Percentiles rank a stretch among this genome's conserved stretches.
phyloP scores from a whole-genome alignment of 1,139 yeast species.

The Suhomyces atakaporum region DNA sequence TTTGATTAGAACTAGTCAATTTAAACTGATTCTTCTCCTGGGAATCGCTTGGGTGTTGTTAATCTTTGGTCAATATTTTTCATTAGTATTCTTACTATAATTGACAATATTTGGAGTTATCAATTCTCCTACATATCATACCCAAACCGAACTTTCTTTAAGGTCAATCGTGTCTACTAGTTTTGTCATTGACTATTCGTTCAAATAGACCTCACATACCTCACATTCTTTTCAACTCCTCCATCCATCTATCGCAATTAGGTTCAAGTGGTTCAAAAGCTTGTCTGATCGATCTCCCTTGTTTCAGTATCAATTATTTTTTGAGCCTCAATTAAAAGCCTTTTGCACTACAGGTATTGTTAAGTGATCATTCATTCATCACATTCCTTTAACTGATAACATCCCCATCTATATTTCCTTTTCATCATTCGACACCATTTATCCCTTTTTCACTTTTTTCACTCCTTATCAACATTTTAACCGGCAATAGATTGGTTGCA shows the following conservation, averaged over 20 bases:
- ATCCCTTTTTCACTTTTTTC: too few species aligned
- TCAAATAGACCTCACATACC: slow-evolving; percentile 2
- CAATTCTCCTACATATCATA: neutral
- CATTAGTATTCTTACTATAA: slow-evolving; percentile 5
- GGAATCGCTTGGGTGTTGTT: slow-evolving; percentile 5
- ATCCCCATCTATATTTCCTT: neutral
- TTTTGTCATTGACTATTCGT: slow-evolving; percentile 3
- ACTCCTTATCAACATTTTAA: neutral
- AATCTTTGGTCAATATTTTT: slow-evolving; percentile 1
- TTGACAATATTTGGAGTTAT: slow-evolving; percentile 4
- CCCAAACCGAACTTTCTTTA: neutral
- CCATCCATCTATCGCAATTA: neutral
- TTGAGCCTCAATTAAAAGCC: neutral
- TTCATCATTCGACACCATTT: neutral
- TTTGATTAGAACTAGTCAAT: slow-evolving; percentile 8
- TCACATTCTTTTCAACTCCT: slow-evolving; percentile 3
- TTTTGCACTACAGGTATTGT: neutral
- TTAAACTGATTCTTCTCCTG: slow-evolving; percentile 1
- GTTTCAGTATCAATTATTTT: slow-evolving; percentile 1
- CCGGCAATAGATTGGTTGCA: slow-evolving; percentile 6
- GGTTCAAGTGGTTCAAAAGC: neutral
- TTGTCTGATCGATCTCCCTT: neutral
- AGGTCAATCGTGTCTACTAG: neutral
- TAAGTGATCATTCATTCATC: neutral
- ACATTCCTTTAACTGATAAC: neutral